Evolutionary conservation across 306 rosid species (phyloP), one percentile per base, ranked within the genome.

Genomic region (Rosa chinensis): DNA sequence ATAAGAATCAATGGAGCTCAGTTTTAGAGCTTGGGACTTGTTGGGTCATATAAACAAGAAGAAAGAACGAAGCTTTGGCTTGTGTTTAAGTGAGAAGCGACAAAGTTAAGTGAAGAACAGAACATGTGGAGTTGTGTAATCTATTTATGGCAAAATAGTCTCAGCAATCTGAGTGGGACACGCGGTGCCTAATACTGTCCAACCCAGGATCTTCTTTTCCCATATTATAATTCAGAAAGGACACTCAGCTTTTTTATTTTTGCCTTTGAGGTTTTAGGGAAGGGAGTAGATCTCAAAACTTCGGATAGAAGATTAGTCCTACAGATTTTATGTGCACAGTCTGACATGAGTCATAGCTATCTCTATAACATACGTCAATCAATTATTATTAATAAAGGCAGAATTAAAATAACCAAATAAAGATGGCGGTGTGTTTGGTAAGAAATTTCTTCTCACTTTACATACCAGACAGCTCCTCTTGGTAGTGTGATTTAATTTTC

Each of bases 111-210:
- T 35, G 40, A 28, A 55, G 66, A 74, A 40, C 78, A 74, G 68
- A 56, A 11, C 78, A 74, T 74, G 78, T 74, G 78, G 44, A 21
- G 16, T 56, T n/a, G 78, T 40, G 78, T 56, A 21, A 74, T 74
- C 68, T n/a, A 74, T 40, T 74, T 40, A 74, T 56, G 78, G 16
- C 10, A 8, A 6, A 5, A 1, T 18, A 61, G 4, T 28, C 32
- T 14, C 75, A 71, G 67, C 40, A 56, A 40, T 73, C 50, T 5
- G 16, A 40, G 53, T 39, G 8, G 77, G 77, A 56, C 67, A 74
- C 8, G 2, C 9, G 17, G 52, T 56, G 52, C 68, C 23, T 8
- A 3, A 56, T 73, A 73, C 50, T 53, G 66, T 50, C 62, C 32
- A 32, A 32, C 69, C 40, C 69, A 63, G 69, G 45, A 7, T 8